Evolutionary conservation across 2,329 filamentous ascomycete species (phyloP).

Genomic region (Saccharata proteae): DNA sequence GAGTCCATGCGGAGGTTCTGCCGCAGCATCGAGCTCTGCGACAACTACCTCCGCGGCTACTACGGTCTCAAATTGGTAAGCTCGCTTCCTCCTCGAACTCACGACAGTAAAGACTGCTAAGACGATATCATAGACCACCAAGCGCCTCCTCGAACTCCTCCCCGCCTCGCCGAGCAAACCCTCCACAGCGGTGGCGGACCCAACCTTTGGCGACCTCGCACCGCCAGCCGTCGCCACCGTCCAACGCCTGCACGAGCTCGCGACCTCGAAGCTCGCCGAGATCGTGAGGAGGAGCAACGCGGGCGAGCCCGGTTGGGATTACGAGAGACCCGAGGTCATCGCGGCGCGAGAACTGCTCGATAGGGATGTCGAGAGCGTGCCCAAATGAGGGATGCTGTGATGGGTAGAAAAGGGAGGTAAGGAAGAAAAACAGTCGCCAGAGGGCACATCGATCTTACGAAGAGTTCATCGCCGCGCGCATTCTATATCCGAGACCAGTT

Average conservation of each 20-base stretch:
- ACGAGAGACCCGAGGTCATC: constrained; percentile 57
- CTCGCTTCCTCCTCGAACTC: constrained; percentile 1
- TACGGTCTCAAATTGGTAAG: constrained; percentile 77
- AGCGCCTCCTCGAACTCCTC: constrained; percentile 16
- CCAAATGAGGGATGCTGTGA: constrained; percentile 5
- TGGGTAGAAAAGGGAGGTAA: too few relatives aligned
- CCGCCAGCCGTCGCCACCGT: constrained; percentile 48
- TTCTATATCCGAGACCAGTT: too few relatives aligned
- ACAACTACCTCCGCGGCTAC: constrained; percentile 82
- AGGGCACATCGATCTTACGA: too few relatives aligned
- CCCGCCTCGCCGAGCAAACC: constrained; percentile 13
- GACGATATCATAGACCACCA: constrained; percentile 1
- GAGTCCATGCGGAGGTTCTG: constrained; percentile 77
- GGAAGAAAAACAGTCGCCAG: too few relatives aligned
- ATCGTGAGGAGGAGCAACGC: constrained; percentile 55
- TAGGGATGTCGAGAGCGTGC: constrained; percentile 27
- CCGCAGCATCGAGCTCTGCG: constrained; percentile 84
- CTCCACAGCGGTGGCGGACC: constrained; percentile 19
- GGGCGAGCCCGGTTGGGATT: constrained; percentile 59
- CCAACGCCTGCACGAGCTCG: constrained; percentile 56
- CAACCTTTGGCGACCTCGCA: constrained; percentile 26
- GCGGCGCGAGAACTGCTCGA: constrained; percentile 58
- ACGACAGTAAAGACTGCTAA: neutral
- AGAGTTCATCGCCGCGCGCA: too few relatives aligned
- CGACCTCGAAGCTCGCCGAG: constrained; percentile 63